phyloP scores from a whole-genome alignment of 495 filamentous ascomycete genomes.

The Penicillium simplicissimum region DNA sequence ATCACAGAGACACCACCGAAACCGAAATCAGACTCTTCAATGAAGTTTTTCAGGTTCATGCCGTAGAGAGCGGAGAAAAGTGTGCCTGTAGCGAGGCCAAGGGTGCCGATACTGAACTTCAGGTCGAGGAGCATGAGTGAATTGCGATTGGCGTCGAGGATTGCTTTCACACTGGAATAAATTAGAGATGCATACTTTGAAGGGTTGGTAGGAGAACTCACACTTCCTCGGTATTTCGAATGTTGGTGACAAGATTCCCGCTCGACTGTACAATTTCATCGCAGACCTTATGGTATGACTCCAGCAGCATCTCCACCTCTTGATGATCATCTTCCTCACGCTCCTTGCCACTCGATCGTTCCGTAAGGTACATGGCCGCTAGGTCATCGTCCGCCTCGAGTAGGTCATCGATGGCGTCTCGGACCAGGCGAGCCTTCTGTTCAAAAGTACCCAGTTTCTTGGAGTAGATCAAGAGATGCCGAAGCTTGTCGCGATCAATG shows the following conservation, averaged over 20 bases:
- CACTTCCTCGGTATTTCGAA: constrained; percentile 99
- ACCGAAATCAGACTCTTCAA: constrained; percentile 92
- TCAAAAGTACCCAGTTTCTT: constrained; percentile 97
- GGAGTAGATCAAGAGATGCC: constrained; percentile 86
- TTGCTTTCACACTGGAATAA: constrained; percentile 77
- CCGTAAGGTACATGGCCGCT: constrained; percentile 90
- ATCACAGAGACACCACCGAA: constrained; percentile 72
- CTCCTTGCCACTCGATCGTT: constrained; percentile 72
- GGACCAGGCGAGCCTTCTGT: constrained; percentile 91
- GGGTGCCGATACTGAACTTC: constrained; percentile 92
- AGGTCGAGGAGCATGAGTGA: constrained; percentile 96
- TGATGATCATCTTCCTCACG: constrained; percentile 88
- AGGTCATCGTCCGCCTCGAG: constrained; percentile 98
- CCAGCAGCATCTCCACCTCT: constrained; percentile 93
- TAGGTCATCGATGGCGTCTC: constrained; percentile 93
- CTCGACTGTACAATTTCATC: constrained; percentile 97
- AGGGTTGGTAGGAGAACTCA: constrained; percentile 43
- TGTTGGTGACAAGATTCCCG: constrained; percentile 89
- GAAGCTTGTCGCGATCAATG: constrained; percentile 90
- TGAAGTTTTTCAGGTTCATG: constrained; percentile 98
- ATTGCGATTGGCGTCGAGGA: constrained; percentile 96
- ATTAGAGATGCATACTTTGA: constrained; percentile 14
- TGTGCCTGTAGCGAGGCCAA: constrained; percentile 88
- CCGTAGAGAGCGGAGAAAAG: constrained; percentile 96
- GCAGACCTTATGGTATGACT: constrained; percentile 95